Percentiles rank a stretch among this genome's conserved stretches.
Evolutionary conservation across 805 yeast genomes (phyloP).

Genomic region (Scheffersomyces amazonensis): DNA sequence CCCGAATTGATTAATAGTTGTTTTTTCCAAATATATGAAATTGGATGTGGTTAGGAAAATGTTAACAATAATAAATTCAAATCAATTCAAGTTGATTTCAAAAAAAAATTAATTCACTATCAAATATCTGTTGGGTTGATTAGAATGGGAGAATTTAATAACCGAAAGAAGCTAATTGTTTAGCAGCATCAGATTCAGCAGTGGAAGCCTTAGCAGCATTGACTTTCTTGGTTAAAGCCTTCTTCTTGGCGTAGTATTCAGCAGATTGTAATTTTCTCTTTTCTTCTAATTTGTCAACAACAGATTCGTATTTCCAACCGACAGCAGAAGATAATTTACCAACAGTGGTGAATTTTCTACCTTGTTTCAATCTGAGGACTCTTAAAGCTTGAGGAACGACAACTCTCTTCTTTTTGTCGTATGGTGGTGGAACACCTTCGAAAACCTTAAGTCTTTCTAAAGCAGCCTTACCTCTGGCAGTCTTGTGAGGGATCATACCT

Average conservation of each 20-base stretch:
- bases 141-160: conserved; percentile 61
- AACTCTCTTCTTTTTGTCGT: conserved; percentile 99
- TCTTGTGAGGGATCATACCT: conserved; percentile 99
- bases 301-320: conserved; percentile 99
- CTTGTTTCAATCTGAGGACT: conserved; percentile 98
- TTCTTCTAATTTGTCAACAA: conserved; percentile 96
- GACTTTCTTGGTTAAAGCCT: conserved; percentile 90
- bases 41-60: too few species aligned
- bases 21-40: too few species aligned
- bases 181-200: conserved; percentile 87
- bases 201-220: conserved; percentile 81
- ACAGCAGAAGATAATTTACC: conserved; percentile 95
- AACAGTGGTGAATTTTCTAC: conserved; percentile 99
- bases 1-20: too few species aligned
- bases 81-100: too few species aligned
- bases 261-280: conserved; percentile 99
- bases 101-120: background rate
- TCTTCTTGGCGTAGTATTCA: conserved; percentile 99
- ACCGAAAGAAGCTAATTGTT: conserved; percentile 95
- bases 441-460: conserved; percentile 98
- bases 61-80: too few species aligned
- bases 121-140: background rate
- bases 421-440: conserved; percentile 99
- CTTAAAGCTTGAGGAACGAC: conserved; percentile 99
- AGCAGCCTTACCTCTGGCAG: conserved; percentile 99